These are phyloP conservation scores for Collariella sp. DNA, from an alignment of 495 filamentous ascomycete genomes.

Conservation along the genomic window DNA sequence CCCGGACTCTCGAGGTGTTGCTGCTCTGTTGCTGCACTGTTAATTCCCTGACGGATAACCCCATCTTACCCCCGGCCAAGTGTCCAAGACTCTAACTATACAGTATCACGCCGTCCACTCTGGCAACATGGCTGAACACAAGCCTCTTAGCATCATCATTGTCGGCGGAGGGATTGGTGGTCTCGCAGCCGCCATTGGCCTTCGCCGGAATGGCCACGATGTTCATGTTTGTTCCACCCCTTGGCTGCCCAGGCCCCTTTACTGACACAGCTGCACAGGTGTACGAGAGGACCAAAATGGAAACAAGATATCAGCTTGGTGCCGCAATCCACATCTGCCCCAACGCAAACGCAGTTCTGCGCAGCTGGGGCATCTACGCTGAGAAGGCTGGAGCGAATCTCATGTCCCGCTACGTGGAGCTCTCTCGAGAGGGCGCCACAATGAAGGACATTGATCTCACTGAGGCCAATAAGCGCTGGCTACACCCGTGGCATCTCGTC, in stretches of 20 bases:
- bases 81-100: too few species aligned
- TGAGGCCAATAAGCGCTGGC: conserved; percentile 36
- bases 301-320: conserved; percentile 45
- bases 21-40: too few species aligned
- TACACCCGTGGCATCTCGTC: conserved; percentile 44
- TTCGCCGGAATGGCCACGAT: conserved; percentile 47
- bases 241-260: conserved; percentile 8
- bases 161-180: conserved; percentile 53
- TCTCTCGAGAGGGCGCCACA: conserved; percentile 22
- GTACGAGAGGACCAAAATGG: conserved; percentile 39
- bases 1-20: too few species aligned
- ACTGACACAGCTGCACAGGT: conserved; percentile 29
- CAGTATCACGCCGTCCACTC: too few species aligned
- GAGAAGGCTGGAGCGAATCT: conserved; percentile 27
- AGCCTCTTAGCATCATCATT: conserved; percentile 34
- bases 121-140: background rate
- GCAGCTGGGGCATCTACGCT: conserved; percentile 33
- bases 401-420: conserved; percentile 33
- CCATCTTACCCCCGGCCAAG: too few species aligned
- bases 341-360: conserved; percentile 45
- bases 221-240: conserved; percentile 32
- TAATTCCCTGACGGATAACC: too few species aligned
- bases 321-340: conserved; percentile 48
- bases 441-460: conserved; percentile 27
- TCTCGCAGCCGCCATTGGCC: conserved; percentile 44